Evolutionary conservation across 805 yeast species (phyloP), one percentile per base, ranked within the genome.

Genomic region (Kuraishia molischiana): DNA sequence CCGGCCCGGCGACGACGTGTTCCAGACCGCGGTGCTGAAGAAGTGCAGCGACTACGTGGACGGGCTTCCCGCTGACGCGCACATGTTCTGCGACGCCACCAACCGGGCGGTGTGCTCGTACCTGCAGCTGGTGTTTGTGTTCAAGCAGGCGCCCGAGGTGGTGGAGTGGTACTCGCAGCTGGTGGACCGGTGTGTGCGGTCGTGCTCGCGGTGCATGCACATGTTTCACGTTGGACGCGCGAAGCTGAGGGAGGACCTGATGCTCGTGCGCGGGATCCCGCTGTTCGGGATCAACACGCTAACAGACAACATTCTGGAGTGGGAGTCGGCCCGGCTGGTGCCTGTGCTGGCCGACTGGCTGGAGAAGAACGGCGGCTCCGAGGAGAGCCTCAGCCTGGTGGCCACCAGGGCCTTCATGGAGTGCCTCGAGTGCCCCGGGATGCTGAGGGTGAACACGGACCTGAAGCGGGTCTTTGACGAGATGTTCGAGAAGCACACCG

Each of bases 121-220:
- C 49, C 59, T 70, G 8, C 53, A 80, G 38, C 71, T 81, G 13
- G 58, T 77, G 41, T 78, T 79, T 50, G 77, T 87, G 3, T 77
- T 79, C 47, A 66, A 67, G 3, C 71, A 64, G 19, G 61, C 36
- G 61, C 29, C 66, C 61, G n/a, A 22, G 11, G 66, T 69, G 1
- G 59, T 69, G 14, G 48, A 48, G 4, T 67, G 74, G 66, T 54
- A 68, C 38, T 63, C 66, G 35, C 60, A 61, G 8, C 45, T 48
- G 11, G 59, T 73, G 35, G 52, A 56, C 3, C 51, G 55, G 1
- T 58, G 67, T 19, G 54, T 82, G 11, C 54, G 59, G 28, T 41
- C 51, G 3, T 83, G 92, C 54, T 58, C 64, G 2, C 56, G 64
- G 4, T 83, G 92, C 55, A 58, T 77, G 4, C 42, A 60, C 18